Evolutionary conservation across 1,284 basidiomycete genomes (phyloP), one percentile per base, ranked within the genome.

Genomic region (Trichosporon ovoides): DNA sequence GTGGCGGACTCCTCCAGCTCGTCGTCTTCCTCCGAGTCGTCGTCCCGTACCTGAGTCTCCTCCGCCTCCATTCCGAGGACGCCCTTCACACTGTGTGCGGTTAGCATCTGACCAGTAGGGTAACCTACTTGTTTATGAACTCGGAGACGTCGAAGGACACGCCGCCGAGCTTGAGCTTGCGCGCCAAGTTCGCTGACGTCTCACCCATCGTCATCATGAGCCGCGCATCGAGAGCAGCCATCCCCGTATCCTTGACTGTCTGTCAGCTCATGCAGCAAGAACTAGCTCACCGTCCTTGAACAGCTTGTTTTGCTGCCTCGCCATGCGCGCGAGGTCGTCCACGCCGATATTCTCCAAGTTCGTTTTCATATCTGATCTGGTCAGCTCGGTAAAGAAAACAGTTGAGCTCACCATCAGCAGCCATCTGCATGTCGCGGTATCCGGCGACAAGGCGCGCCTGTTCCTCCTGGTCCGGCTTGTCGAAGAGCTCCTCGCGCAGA

Each of bases 141-240:
- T 79, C 78, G 56, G 79, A 78, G 20, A 75, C 70, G 55, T 81
- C 78, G 62, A 80, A 80, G n/a, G 73, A 69, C 43, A 75, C 73
- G 3, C 64, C 65, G 33, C 77, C 75, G 18, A 75, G 68, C 61
- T 76, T 76, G 52, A 77, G 65, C 56, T 71, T 69, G 22, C 75
- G 68, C 7, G 76, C 73, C 16, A 72, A 54, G 9, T 57, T 62
- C 48, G 68, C 56, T 0, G 69, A 67, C 28, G 68, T 67, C 20
- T 74, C 72, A 2, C 66, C 56, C 19, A 61, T 64, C 1, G 67
- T 67, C 14, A 52, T 56, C 49, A 76, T 58, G 6, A 76, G 53
- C 31, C 64, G 63, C 22, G 73, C 69, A 50, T 76, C 74, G n/a
- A 70, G 58, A 0, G 59, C 50, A 3, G 71, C 74, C 4, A 69